phyloP scores from a whole-genome alignment of 169 alveolate species.

The Theileria luwenshuni region DNA sequence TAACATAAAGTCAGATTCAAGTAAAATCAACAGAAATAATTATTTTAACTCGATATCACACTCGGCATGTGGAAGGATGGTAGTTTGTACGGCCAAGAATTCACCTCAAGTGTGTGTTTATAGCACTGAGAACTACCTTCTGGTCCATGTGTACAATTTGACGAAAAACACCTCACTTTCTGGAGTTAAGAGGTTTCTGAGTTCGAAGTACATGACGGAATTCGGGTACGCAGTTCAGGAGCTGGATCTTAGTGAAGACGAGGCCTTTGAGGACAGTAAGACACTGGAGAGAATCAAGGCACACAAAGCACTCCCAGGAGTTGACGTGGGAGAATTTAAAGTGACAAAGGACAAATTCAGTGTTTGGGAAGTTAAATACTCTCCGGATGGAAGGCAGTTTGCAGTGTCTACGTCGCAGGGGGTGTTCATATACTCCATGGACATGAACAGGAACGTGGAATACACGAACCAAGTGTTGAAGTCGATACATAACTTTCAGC shows the following conservation, averaged over 20 bases:
- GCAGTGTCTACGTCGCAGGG: slow-evolving; percentile 71
- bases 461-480: slow-evolving; percentile 45
- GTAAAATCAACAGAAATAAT: slow-evolving; percentile 67
- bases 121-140: slow-evolving; percentile 66
- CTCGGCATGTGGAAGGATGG: slow-evolving; percentile 69
- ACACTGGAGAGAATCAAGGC: slow-evolving; percentile 64
- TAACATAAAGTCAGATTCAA: slow-evolving; percentile 52
- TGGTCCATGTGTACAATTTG: slow-evolving; percentile 60
- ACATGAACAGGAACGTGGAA: slow-evolving; percentile 51
- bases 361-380: slow-evolving; percentile 55
- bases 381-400: slow-evolving; percentile 66
- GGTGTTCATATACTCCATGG: slow-evolving; percentile 53
- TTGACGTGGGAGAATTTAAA: slow-evolving; percentile 62
- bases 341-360: slow-evolving; percentile 33
- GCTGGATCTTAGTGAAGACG: slow-evolving; percentile 62
- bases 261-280: slow-evolving; percentile 53
- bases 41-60: slow-evolving; percentile 74
- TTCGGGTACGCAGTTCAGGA: slow-evolving; percentile 58
- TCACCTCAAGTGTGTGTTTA: slow-evolving; percentile 75
- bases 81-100: slow-evolving; percentile 74
- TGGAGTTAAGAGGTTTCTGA: slow-evolving; percentile 68
- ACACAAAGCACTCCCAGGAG: slow-evolving; percentile 74
- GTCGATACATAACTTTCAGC: slow-evolving; percentile 70
- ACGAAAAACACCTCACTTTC: slow-evolving; percentile 70
- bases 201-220: slow-evolving; percentile 70